Conservation (phyloP, 116 monocot species). For the Posidonia oceanica region DNA sequence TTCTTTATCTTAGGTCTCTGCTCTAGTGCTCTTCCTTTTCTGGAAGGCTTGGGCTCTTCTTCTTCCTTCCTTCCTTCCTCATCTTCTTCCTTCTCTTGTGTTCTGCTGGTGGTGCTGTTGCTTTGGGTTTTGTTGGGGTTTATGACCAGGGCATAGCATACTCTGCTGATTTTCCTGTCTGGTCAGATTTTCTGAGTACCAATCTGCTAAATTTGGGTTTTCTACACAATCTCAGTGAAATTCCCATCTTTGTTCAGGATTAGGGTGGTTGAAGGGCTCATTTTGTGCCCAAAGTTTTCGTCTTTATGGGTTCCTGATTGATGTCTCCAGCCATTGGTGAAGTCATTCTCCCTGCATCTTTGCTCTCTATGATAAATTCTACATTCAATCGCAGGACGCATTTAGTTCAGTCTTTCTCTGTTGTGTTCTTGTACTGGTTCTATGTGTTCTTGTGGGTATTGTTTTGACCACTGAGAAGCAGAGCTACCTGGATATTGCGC, state of each 20-base stretch:
- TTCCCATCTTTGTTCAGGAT: neutral
- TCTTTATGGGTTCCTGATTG: constrained; percentile 17
- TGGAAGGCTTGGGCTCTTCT: no score
- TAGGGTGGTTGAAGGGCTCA: no score
- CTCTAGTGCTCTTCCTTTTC: neutral
- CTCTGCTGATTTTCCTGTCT: no score
- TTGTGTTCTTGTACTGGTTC: constrained; percentile 99
- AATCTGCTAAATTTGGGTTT: constrained; percentile 1
- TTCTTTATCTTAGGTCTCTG: neutral
- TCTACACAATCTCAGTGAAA: neutral
- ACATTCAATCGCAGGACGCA: constrained; percentile 49
- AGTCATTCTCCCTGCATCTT: constrained; percentile 10
- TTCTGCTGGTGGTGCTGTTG: no score
- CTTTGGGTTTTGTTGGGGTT: no score
- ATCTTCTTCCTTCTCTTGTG: no score
- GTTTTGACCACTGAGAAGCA: constrained; percentile 1
- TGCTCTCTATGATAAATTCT: constrained; percentile 68
- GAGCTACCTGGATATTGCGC: neutral
- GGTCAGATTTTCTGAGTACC: no score
- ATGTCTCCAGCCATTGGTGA: constrained; percentile 69
- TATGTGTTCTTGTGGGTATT: constrained; percentile 73
- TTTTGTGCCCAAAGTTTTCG: neutral
- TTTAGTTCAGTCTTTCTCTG: constrained; percentile 87
- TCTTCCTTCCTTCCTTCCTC: neutral
- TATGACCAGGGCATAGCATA: no score